Percentiles rank a stretch among this genome's conserved stretches.
These are phyloP conservation scores for Gossypium trilobum DNA, from an alignment of 441 rosid genomes.

Conservation along the genomic window DNA sequence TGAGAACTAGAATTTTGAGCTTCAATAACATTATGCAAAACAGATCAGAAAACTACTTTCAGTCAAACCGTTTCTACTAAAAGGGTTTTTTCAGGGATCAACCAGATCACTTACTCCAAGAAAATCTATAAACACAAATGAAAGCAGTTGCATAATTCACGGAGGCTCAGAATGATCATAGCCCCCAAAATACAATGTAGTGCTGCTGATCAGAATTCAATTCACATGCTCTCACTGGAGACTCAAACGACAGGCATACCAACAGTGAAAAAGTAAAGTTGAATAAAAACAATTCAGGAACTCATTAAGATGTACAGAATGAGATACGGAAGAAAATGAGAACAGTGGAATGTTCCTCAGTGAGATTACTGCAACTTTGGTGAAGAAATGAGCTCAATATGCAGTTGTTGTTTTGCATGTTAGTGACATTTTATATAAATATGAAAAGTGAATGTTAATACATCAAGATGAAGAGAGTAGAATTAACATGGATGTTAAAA, in stretches of 20 bases:
- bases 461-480: neutral
- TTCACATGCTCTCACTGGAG: neutral
- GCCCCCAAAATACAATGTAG: neutral
- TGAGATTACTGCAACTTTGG: neutral
- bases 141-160: neutral
- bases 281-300: neutral
- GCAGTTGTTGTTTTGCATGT: neutral
- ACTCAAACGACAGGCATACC: neutral
- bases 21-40: neutral
- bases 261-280: neutral
- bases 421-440: neutral
- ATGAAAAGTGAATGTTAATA: neutral
- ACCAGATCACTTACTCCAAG: neutral
- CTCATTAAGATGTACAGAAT: neutral
- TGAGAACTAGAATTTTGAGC: neutral
- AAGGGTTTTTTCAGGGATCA: neutral
- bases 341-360: neutral
- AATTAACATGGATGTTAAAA: slow-evolving; percentile 1
- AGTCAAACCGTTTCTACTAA: neutral
- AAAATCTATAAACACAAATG: neutral
- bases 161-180: neutral
- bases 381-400: neutral
- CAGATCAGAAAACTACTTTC: neutral
- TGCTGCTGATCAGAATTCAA: neutral
- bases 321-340: neutral